Conservation (phyloP, 306 rosid genomes). For the Hippophae rhamnoides region DNA sequence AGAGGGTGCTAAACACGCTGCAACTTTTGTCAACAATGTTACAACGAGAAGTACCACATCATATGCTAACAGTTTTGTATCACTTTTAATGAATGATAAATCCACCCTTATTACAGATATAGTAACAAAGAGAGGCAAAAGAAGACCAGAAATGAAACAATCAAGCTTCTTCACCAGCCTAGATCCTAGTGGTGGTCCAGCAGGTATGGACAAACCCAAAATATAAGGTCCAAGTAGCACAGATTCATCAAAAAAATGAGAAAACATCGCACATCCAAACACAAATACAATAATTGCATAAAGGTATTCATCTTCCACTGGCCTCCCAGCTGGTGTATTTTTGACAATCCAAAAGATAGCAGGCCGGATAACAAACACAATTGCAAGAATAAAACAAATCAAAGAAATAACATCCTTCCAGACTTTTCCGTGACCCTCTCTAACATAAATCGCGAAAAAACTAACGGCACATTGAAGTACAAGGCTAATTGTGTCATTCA, state of each 20-base stretch:
- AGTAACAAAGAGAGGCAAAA: slow-evolving; percentile 52
- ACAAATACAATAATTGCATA: slow-evolving; percentile 19
- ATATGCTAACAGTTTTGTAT: too few species aligned
- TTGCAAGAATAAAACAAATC: background rate
- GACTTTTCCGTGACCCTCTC: background rate
- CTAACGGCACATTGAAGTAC: too few species aligned
- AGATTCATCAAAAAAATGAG: slow-evolving; percentile 20
- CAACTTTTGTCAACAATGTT: too few species aligned
- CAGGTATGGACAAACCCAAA: slow-evolving; percentile 58
- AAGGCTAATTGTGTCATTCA: slow-evolving; percentile 30
- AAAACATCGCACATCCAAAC: slow-evolving; percentile 16
- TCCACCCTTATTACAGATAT: too few species aligned
- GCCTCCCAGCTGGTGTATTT: slow-evolving; percentile 55
- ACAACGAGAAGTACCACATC: too few species aligned
- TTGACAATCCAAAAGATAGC: slow-evolving; percentile 48
- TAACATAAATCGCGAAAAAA: background rate
- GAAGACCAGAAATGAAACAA: slow-evolving; percentile 26
- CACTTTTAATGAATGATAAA: too few species aligned
- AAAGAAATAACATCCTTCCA: background rate
- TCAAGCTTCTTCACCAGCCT: slow-evolving; percentile 49
- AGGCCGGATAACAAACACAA: slow-evolving; percentile 29
- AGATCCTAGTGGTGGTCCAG: slow-evolving; percentile 65
- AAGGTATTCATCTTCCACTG: slow-evolving; percentile 38
- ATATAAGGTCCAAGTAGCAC: slow-evolving; percentile 37
- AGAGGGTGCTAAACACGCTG: too few species aligned